Conservation (phyloP, 1,284 basidiomycete genomes). For the Apiotrichum sp. region DNA sequence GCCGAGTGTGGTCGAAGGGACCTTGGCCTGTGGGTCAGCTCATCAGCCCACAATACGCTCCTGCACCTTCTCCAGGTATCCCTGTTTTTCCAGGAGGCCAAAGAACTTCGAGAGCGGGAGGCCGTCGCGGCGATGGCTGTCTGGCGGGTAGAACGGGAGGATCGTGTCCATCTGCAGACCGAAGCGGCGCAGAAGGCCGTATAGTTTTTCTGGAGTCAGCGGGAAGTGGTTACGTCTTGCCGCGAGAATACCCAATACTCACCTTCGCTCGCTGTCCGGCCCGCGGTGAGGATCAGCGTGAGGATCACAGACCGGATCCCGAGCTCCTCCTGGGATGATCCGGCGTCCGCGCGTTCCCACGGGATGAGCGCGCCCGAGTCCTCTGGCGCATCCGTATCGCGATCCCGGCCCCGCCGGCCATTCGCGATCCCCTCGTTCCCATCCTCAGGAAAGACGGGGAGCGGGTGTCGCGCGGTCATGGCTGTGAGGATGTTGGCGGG, state of each 20-base stretch:
- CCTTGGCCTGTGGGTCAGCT: too few relatives aligned
- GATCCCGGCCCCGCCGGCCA: too few relatives aligned
- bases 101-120: conserved; percentile 42
- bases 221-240: too few relatives aligned
- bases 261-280: conserved; percentile 37
- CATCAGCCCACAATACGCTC: too few relatives aligned
- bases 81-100: conserved; percentile 34
- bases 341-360: conserved; percentile 43
- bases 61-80: conserved; percentile 42
- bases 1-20: too few relatives aligned
- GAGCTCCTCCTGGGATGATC: conserved; percentile 15
- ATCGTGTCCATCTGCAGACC: conserved; percentile 36
- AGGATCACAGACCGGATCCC: conserved; percentile 44
- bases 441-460: conserved; percentile 14
- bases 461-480: conserved; percentile 26
- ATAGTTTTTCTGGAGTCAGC: conserved; percentile 21
- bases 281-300: conserved; percentile 34
- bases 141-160: conserved; percentile 31
- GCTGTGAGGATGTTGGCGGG: conserved; percentile 21
- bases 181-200: conserved; percentile 31
- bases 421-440: too few relatives aligned
- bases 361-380: conserved; percentile 42
- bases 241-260: conserved; percentile 5
- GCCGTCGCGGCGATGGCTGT: conserved; percentile 16
- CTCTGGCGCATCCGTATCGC: background rate